phyloP scores from a whole-genome alignment of 2,329 filamentous ascomycete genomes.

The Monilinia fructigena region DNA sequence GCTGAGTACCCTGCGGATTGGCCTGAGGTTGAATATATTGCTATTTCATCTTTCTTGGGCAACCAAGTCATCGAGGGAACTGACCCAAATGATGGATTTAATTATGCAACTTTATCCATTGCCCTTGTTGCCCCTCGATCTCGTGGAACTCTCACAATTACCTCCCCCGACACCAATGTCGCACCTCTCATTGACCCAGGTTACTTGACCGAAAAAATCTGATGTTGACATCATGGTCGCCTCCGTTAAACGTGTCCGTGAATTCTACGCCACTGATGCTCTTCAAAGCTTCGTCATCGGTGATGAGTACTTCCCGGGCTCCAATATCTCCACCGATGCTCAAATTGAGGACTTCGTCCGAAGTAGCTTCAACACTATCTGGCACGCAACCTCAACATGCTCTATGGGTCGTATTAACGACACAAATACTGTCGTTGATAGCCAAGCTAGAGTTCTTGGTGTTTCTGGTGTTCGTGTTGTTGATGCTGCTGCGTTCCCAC shows the following conservation, averaged over 20 bases:
- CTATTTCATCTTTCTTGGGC: slow-evolving; percentile 22
- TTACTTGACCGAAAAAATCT: slow-evolving; percentile 45
- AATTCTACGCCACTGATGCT: slow-evolving; percentile 30
- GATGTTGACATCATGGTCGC: slow-evolving; percentile 49
- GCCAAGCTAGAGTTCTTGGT: slow-evolving; percentile 31
- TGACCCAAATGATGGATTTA: slow-evolving; percentile 21
- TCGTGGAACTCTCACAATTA: slow-evolving; percentile 47
- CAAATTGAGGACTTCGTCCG: slow-evolving; percentile 31
- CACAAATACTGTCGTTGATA: slow-evolving; percentile 37
- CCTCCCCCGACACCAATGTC: slow-evolving; percentile 40
- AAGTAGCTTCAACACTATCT: slow-evolving; percentile 40
- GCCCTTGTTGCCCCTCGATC: slow-evolving; percentile 45
- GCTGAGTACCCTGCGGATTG: slow-evolving; percentile 28
- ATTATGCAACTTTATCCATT: slow-evolving; percentile 25
- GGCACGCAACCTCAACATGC: slow-evolving; percentile 56
- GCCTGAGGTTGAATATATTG: slow-evolving; percentile 31
- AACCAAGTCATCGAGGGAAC: slow-evolving; percentile 7
- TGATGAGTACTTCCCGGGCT: slow-evolving; percentile 30
- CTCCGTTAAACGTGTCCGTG: slow-evolving; percentile 45
- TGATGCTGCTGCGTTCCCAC: slow-evolving; percentile 32
- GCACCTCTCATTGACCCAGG: slow-evolving; percentile 46
- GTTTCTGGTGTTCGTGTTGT: slow-evolving; percentile 32
- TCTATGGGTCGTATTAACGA: slow-evolving; percentile 53
- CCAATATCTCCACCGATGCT: slow-evolving; percentile 28
- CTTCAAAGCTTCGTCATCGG: slow-evolving; percentile 28